A percentile compares a stretch with the other conserved stretches of the same genome.
These are phyloP conservation scores for Clavaria fumosa DNA, from an alignment of 768 basidiomycete species.

Conservation along the genomic window DNA sequence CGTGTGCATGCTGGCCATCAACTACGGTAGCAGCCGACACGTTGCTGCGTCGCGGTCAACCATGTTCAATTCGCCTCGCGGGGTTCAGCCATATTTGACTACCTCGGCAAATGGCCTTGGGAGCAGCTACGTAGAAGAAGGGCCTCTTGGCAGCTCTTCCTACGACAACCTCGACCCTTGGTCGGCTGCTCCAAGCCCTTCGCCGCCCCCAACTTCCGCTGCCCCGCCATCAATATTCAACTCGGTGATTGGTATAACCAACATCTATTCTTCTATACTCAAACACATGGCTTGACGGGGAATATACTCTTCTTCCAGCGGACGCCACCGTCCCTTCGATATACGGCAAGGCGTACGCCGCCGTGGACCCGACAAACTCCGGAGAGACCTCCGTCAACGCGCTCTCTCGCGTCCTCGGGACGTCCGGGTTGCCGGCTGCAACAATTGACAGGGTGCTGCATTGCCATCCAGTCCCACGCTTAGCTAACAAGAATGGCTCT, in stretches of 20 bases:
- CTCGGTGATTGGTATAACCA: conserved; percentile 52
- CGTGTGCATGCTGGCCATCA: no score
- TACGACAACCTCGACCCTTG: conserved; percentile 74
- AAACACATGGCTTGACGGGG: no score
- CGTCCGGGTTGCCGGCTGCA: conserved; percentile 65
- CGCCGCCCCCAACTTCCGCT: conserved; percentile 45
- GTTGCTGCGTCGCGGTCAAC: no score
- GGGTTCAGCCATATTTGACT: conserved; percentile 48
- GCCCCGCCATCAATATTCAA: conserved; percentile 46
- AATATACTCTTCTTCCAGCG: conserved; percentile 28
- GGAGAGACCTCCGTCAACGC: conserved; percentile 77
- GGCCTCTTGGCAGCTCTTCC: conserved; percentile 55
- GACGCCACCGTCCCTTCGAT: conserved; percentile 68
- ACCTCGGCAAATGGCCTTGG: conserved; percentile 45
- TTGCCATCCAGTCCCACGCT: background rate
- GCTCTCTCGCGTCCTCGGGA: conserved; percentile 63
- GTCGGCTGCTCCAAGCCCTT: conserved; percentile 61
- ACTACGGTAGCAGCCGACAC: no score
- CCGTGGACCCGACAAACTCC: conserved; percentile 53
- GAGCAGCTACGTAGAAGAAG: conserved; percentile 60
- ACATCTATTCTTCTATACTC: no score
- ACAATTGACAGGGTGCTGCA: conserved; percentile 62
- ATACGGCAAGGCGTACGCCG: conserved; percentile 59
- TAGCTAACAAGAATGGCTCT: conserved; percentile 2
- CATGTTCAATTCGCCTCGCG: conserved; percentile 81